Base-by-base conservation (phyloP, 1,139 yeast genomes). In the Taphrina wiesneri region DNA sequence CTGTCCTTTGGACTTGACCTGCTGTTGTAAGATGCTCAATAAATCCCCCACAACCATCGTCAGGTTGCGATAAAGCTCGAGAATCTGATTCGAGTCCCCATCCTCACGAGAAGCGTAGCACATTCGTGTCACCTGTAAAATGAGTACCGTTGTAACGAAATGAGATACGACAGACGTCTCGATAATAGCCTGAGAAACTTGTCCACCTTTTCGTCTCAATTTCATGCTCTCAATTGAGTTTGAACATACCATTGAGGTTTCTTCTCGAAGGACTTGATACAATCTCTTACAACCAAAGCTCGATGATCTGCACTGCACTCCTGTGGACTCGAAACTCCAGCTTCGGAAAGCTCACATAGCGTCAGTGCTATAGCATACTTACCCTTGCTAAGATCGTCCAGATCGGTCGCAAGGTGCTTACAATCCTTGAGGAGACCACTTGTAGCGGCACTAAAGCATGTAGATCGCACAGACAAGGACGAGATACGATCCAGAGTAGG, bases 101-200 rank as follows among this genome's bases (percentile, higher is more conserved):
- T 51, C 51, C 11, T 30, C 30, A 9, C 64, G 41, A 3, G 64
- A 45, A 15, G 52, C 32, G 28, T 60, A 30, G 53, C 64, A 60
- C 52, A 60, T 60, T 15, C 51, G 15, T 6, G 51, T 49, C 19
- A 60, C 57, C 64, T 60, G 45, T 6, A 11, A 3, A 1, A 21
- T 45, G n/a, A 45, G n/a, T n/a, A 39, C 6, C 17, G 17, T 13
- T 45, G 11, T n/a, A 21, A 2, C 13, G 21, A 45, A 15, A 21
- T 11, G 11, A 21, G 7, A 21, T 13, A 4, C 28, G 19, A 25
- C 47, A 28, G 30, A 59, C 65, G 23, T 65, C 67, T 49, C 67
- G 53, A 41, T 43, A 65, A 32, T 65, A 65, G 32, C 67, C 67
- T 2, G 67, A 65, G 25, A 47, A 65, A 21, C 63, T 56, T 23